Evolutionary conservation across 305 asterid genomes (phyloP), one percentile per base, ranked within the genome.

Genomic region (Fraxinus latifolia): DNA sequence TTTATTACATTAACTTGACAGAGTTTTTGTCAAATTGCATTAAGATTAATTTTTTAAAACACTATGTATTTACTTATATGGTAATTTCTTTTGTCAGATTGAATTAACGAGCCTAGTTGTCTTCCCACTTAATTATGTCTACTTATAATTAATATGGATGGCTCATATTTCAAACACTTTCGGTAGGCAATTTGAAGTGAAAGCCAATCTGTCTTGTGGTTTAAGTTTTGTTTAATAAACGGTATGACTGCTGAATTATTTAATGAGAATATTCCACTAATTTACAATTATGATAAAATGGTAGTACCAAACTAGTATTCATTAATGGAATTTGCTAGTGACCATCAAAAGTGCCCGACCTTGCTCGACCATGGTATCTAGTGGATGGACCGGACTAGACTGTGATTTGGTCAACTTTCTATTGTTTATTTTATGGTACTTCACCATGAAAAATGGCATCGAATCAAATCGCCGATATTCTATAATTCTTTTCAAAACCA

Each of bases 81-180:
- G 44, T 37, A 7, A 37, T 37, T 37, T 37, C 44, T 37, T 25
- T 25, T 25, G 27, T 25, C 27, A 25, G 27, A 25, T 25, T 25
- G 27, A 25, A 25, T 25, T 25, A 25, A 25, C 27, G 27, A 25
- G 47, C 47, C 12, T 8, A 39, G 14, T 1, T 39, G 47, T 3
- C 47, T 42, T 42, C 74, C 91, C 90, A 86, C 92, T 87, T 79
- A 62, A 34, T 55, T 76, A 81, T 89, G 89, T 87, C 90, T 80
- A 37, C 83, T 80, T 76, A 85, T 62, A 21, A 19, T 86, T 86
- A 86, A 83, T 75, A 60, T 87, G 86, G 32, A 86, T 77, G 90
- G 90, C 70, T 84, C 80, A 50, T 33, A 82, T 86, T 85, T 86
- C 39, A 32, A 4, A 60, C 79, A 78, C 82, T 76, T 81, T 82